phyloP scores from a whole-genome alignment of 1,139 yeast genomes.

The Ogataea hybrid region DNA sequence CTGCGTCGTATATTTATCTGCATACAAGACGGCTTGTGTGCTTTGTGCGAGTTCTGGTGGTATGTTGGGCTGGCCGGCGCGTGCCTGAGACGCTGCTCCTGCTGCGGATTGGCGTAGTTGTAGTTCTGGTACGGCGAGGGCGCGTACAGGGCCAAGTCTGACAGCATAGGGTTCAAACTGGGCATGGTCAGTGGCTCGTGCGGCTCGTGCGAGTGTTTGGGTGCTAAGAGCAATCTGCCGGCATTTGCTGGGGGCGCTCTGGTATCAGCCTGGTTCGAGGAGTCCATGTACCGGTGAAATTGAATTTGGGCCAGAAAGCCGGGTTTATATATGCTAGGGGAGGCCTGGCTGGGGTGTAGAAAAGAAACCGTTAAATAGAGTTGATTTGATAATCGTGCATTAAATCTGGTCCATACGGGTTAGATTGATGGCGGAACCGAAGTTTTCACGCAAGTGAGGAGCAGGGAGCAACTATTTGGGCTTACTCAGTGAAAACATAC shows the following conservation, averaged over 20 bases:
- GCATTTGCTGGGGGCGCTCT: neutral
- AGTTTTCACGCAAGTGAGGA: neutral
- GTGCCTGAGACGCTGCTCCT: neutral
- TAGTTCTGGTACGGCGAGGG: neutral
- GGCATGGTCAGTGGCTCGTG: neutral
- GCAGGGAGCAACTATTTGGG: constrained; percentile 4
- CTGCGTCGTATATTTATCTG: neutral
- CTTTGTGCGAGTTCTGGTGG: neutral
- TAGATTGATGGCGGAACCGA: neutral
- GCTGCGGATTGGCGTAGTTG: neutral
- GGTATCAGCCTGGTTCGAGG: neutral
- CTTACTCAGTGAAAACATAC: neutral
- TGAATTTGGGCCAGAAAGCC: neutral
- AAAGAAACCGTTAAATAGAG: neutral
- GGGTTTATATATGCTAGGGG: neutral
- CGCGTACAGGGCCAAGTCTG: neutral
- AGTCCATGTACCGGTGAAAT: neutral
- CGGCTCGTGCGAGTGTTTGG: neutral
- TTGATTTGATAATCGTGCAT: constrained; percentile 1
- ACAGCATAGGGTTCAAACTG: neutral
- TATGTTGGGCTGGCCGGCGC: constrained; percentile 3
- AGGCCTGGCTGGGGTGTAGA: neutral
- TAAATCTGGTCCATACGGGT: constrained; percentile 2
- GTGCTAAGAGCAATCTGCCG: neutral
- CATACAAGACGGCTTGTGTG: neutral